Base-by-base conservation (phyloP, 176 grass and related monocot species). In the Triticum turgidum region DNA sequence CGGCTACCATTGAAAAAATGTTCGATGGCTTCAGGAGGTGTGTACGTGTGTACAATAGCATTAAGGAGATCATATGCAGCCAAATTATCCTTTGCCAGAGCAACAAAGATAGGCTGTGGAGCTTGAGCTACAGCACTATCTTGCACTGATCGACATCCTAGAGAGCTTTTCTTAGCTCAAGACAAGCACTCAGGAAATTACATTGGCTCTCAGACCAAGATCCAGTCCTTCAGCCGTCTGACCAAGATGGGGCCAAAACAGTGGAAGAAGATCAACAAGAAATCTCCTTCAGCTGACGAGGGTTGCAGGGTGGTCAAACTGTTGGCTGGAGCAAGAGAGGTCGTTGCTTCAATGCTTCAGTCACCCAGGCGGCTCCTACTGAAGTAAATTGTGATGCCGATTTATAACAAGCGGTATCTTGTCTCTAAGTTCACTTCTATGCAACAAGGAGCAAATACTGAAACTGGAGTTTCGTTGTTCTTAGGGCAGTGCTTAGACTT, bases 101-200 rank as follows among this genome's bases (percentile, higher is more conserved):
- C 42, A 88, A 24, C 80, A 95, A 21, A 71, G 77, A 45, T 88
- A 72, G 69, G 66, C 72, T 45, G 65, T 94, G 32, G 85, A 94
- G 73, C 49, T 62, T 11, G 84, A 87, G 65, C 49, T 89, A 11
- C 68, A 80, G 42, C 59, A 9, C 59, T 92, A 80, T 75, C 79
- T 92, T 54, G n/a, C 20, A 15, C 27, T 87, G 27, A 51, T 92
- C 9, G 80, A 89, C 30, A 33, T 80, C 44, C 76, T 73, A 42
- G 67, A 84, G 20, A 80, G 42, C 49, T 83, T 84, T 30, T 30
- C 25, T 24, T 61, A 70, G 14, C 44, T 86, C 37, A 89, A 81
- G 77, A 34, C 33, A 15, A 27, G 58, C 15, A 76, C 79, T 24
- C 37, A 70, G 44, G 44, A 83, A 9, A 78, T 89, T 20, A 74